A percentile compares a stretch with the other conserved stretches of the same genome.
Conservation (phyloP, 208 protist species). For the Crithidia mellificae region DNA sequence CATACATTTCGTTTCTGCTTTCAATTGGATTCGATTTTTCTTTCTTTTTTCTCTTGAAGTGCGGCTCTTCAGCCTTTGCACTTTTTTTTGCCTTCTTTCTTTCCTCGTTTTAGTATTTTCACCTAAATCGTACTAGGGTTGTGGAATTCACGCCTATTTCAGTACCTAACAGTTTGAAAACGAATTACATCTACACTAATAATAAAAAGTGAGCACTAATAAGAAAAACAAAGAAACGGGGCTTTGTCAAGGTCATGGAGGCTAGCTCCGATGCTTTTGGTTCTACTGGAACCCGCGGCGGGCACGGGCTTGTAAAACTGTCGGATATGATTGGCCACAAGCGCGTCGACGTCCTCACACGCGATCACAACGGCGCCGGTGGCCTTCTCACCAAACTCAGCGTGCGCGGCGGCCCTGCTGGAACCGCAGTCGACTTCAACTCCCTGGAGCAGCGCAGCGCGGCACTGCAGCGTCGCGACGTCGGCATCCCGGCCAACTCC, state of each 20-base stretch:
- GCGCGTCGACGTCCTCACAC: constrained; percentile 27
- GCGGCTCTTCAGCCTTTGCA: too few species aligned
- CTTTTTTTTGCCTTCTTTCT: too few species aligned
- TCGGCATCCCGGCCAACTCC: constrained; percentile 49
- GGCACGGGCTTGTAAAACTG: constrained; percentile 8
- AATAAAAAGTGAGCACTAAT: too few species aligned
- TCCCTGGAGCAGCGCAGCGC: constrained; percentile 12
- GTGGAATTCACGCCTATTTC: too few species aligned
- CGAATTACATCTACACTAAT: too few species aligned
- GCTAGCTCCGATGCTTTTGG: constrained; percentile 7
- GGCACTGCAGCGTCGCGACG: constrained; percentile 14
- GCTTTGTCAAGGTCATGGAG: too few species aligned
- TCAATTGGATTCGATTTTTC: neutral
- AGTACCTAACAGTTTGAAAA: too few species aligned
- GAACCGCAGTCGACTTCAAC: neutral
- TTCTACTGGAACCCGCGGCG: neutral
- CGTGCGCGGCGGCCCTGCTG: constrained; percentile 23
- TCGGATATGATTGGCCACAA: constrained; percentile 65
- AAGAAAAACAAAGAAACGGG: too few species aligned
- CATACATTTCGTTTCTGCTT: neutral
- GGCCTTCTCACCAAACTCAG: constrained; percentile 42
- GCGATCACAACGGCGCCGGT: constrained; percentile 26
- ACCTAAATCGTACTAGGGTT: too few species aligned
- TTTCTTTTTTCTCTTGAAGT: too few species aligned
- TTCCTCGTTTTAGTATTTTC: too few species aligned